Evolutionary conservation across 139 green algal genomes (phyloP), one percentile per base, ranked within the genome.

Genomic region (Chlamydomonas schloesseri): DNA sequence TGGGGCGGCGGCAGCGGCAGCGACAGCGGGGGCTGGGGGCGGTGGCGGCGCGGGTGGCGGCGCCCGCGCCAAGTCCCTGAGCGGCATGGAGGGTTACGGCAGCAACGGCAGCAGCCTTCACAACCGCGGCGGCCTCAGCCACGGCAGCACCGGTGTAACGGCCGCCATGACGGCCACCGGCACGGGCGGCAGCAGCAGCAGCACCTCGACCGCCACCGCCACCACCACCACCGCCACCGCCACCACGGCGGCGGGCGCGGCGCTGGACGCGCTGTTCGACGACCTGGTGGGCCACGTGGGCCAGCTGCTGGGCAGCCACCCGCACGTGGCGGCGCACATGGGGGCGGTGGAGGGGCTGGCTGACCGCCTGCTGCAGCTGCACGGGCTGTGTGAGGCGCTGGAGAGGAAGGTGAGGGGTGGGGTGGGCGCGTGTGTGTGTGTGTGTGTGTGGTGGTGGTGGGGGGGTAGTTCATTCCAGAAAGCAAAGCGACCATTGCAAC

Each of bases 291-390:
- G 9, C 10, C 60, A 73, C 37, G 76, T 83, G 34, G 76, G 76
- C 4, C 34, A 36, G 33, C 76, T 83, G 60, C 76, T 83, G 76
- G 60, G 34, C 5, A 62, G 24, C 6, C 76, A 83, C 62, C 76
- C 76, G 11, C 24, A 83, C 62, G 76, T 83, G 37, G 76, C 73
- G 37, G 76, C 76, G 60, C 60, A 73, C 37, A 73, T 83, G 76
- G 76, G 76, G 10, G 62, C 62, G 76, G 76, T 73, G 76, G 36
- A 83, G 58, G 76, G 60, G 0, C 76, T 83, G 5, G 42, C 26
- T 6, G 76, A 83, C 60, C 24, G 37, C 36, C 76, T 83, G 58
- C 76, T 73, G 76, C 18, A 83, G 76, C 76, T 83, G 60, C 76
- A 83, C 18, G 60, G 17, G 37, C 29, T 83, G 60, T 83, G 76